These are phyloP conservation scores for Monosporascus cannonballus DNA, from an alignment of 2,329 filamentous ascomycete genomes.

Conservation along the genomic window DNA sequence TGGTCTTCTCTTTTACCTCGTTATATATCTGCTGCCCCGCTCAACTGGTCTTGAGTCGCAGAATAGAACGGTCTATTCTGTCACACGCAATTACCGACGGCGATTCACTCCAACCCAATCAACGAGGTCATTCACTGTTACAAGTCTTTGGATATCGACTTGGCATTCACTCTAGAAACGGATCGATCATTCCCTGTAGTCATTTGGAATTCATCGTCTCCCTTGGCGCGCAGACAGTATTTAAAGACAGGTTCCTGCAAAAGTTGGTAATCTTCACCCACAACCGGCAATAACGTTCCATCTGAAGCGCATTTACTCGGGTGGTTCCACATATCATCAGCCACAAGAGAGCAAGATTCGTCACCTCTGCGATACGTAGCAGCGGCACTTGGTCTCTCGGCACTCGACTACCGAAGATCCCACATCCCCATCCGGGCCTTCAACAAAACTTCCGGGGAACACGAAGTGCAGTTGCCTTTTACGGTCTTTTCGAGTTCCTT, in stretches of 20 bases:
- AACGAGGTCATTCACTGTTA: background rate
- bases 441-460: background rate
- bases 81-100: background rate
- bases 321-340: background rate
- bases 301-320: background rate
- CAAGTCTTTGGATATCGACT: background rate
- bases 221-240: background rate
- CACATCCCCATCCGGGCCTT: background rate
- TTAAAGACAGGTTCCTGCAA: too few species aligned
- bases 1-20: background rate
- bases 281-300: background rate
- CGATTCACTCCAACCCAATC: background rate
- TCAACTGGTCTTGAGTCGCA: background rate
- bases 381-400: background rate
- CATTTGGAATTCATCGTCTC: background rate
- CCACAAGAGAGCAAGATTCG: background rate
- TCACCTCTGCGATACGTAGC: background rate
- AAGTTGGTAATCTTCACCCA: background rate
- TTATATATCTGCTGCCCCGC: background rate
- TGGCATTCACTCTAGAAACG: background rate
- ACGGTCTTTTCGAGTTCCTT: slow-evolving; percentile 4
- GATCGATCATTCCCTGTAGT: background rate
- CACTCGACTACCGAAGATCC: background rate
- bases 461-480: background rate
- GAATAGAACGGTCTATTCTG: background rate